Evolutionary conservation across 106 monocot species (phyloP).

Genomic region (Platanthera guangdongensis): DNA sequence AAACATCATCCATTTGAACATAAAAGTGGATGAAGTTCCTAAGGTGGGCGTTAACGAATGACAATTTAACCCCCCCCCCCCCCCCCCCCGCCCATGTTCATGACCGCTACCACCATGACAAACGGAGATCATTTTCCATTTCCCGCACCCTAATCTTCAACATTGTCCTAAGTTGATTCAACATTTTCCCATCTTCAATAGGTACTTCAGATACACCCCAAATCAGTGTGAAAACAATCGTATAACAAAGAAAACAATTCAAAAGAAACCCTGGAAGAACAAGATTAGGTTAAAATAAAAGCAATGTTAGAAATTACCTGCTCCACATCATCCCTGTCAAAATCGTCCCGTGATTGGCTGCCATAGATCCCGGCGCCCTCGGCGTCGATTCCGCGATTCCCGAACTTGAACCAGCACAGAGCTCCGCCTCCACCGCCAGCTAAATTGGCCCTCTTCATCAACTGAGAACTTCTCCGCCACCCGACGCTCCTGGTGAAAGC

Average conservation of each 20-base stretch:
- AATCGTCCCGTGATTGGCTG: conserved; percentile 72
- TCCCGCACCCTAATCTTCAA: too few relatives aligned
- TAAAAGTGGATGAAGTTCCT: too few relatives aligned
- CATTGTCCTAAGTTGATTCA: too few relatives aligned
- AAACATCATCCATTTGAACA: too few relatives aligned
- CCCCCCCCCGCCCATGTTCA: too few relatives aligned
- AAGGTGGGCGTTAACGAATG: too few relatives aligned
- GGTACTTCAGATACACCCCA: too few relatives aligned
- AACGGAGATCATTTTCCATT: too few relatives aligned
- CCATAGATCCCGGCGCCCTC: conserved; percentile 85
- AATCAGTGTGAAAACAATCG: background rate
- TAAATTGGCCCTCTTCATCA: conserved; percentile 8
- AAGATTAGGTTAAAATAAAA: background rate
- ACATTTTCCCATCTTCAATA: too few relatives aligned
- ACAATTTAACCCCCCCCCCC: too few relatives aligned
- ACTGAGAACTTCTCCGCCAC: conserved; percentile 19
- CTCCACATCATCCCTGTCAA: conserved; percentile 85
- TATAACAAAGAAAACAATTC: background rate
- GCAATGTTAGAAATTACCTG: conserved; percentile 33
- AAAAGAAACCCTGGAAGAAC: background rate
- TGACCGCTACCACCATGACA: too few relatives aligned
- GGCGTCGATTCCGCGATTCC: conserved; percentile 58
- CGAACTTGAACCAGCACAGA: conserved; percentile 72
- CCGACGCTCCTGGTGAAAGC: conserved; percentile 21
- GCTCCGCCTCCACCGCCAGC: conserved; percentile 20